phyloP scores from a whole-genome alignment of 768 basidiomycete species.

The Jaapia argillacea region DNA sequence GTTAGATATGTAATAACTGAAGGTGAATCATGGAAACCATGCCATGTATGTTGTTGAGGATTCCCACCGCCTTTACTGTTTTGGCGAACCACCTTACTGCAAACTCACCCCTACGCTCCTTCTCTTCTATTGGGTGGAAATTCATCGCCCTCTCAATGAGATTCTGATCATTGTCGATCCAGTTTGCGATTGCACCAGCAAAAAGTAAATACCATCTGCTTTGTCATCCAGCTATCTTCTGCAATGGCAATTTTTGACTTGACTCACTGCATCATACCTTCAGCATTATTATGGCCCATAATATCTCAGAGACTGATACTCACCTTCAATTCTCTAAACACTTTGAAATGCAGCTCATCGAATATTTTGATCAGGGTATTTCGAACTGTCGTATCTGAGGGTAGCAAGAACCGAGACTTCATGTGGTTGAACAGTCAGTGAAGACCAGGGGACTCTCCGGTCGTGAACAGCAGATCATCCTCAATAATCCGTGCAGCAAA shows the following conservation, averaged over 20 bases:
- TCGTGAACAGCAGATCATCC: constrained; percentile 17
- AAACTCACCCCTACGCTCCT: constrained; percentile 18
- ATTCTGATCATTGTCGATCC: constrained; percentile 13
- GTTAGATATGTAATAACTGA: too few species aligned
- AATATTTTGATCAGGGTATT: constrained; percentile 12
- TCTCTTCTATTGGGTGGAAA: constrained; percentile 8
- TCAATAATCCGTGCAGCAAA: constrained; percentile 15
- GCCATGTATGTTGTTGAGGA: constrained; percentile 27
- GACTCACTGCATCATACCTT: constrained; percentile 3
- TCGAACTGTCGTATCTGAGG: constrained; percentile 18
- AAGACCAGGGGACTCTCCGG: constrained; percentile 12
- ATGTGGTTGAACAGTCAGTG: constrained; percentile 8
- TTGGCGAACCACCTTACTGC: constrained; percentile 20
- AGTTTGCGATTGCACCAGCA: constrained; percentile 10
- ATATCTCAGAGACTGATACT: constrained; percentile 1
- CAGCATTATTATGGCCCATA: not conserved
- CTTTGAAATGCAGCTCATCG: constrained; percentile 10
- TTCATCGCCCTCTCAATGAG: constrained; percentile 9
- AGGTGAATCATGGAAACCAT: too few species aligned
- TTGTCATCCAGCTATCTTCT: constrained; percentile 10
- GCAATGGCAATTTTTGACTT: constrained; percentile 10
- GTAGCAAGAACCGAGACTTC: constrained; percentile 12
- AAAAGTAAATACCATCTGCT: constrained; percentile 13
- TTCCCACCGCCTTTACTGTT: constrained; percentile 12
- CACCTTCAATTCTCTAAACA: constrained; percentile 13